These are phyloP conservation scores for Purpureocillium takamizusanense DNA, from an alignment of 2,329 filamentous ascomycete genomes.

Conservation along the genomic window DNA sequence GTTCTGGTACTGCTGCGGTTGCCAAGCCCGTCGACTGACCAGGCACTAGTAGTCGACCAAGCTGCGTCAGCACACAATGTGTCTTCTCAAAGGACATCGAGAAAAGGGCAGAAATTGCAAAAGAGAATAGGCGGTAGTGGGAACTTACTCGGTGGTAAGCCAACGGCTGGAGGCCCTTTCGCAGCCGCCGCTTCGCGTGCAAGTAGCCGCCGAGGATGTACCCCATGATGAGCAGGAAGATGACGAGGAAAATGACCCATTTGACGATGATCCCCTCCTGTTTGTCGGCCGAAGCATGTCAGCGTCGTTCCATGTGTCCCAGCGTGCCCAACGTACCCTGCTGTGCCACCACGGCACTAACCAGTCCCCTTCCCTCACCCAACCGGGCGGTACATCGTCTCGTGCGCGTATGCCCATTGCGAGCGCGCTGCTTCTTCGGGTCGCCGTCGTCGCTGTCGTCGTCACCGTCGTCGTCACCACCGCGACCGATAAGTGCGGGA, in stretches of 20 bases:
- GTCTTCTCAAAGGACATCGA: neutral
- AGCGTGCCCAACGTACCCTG: constrained; percentile 10
- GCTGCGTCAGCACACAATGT: too few relatives aligned
- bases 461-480: too few relatives aligned
- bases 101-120: neutral
- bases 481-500: too few relatives aligned
- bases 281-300: neutral
- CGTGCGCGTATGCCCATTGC: neutral
- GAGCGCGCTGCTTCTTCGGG: too few relatives aligned
- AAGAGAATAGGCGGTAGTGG: neutral
- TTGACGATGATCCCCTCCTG: constrained; percentile 59
- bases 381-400: constrained; percentile 4
- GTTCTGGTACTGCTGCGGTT: constrained; percentile 5
- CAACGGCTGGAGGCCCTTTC: constrained; percentile 55
- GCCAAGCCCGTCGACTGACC: constrained; percentile 29
- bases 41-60: too few relatives aligned
- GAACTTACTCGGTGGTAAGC: constrained; percentile 58
- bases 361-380: constrained; percentile 4
- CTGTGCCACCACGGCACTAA: constrained; percentile 19
- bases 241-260: constrained; percentile 57
- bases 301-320: constrained; percentile 3
- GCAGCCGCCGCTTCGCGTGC: constrained; percentile 60
- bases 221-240: constrained; percentile 48
- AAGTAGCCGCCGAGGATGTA: constrained; percentile 61
- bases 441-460: too few relatives aligned